Conservation (phyloP, 1,284 basidiomycete genomes). For the Papiliotrema flavescens region DNA sequence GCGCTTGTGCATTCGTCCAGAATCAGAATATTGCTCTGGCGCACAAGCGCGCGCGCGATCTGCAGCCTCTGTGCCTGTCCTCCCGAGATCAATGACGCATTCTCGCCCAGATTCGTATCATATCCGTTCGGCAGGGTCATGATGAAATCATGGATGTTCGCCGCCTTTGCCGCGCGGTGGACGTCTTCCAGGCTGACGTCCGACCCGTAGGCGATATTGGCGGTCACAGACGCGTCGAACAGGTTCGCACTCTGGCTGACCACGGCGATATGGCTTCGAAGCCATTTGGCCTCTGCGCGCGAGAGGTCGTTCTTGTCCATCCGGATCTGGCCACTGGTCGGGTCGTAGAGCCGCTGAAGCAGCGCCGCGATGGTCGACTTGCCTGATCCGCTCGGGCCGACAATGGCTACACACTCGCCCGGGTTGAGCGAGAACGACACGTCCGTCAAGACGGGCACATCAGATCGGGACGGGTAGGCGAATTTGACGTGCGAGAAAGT, state of each 20-base stretch:
- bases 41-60: slow-evolving; percentile 84
- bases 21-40: slow-evolving; percentile 69
- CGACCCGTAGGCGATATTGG: slow-evolving; percentile 81
- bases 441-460: slow-evolving; percentile 64
- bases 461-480: slow-evolving; percentile 74
- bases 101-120: slow-evolving; percentile 81
- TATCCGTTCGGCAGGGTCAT: slow-evolving; percentile 74
- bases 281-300: slow-evolving; percentile 62
- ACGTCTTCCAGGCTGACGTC: slow-evolving; percentile 60
- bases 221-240: slow-evolving; percentile 76
- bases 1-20: slow-evolving; percentile 94
- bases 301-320: slow-evolving; percentile 53
- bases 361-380: slow-evolving; percentile 82
- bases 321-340: slow-evolving; percentile 60
- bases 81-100: slow-evolving; percentile 81
- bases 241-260: slow-evolving; percentile 81
- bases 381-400: slow-evolving; percentile 81
- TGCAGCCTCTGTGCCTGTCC: slow-evolving; percentile 91
- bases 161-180: slow-evolving; percentile 64
- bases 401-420: slow-evolving; percentile 80
- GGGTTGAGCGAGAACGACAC: slow-evolving; percentile 62
- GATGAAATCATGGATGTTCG: slow-evolving; percentile 85
- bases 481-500: slow-evolving; percentile 70
- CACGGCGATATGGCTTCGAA: slow-evolving; percentile 78
- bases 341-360: slow-evolving; percentile 82